Base-by-base conservation (phyloP, 495 filamentous ascomycete species). In the Aspergillus asperescens region DNA sequence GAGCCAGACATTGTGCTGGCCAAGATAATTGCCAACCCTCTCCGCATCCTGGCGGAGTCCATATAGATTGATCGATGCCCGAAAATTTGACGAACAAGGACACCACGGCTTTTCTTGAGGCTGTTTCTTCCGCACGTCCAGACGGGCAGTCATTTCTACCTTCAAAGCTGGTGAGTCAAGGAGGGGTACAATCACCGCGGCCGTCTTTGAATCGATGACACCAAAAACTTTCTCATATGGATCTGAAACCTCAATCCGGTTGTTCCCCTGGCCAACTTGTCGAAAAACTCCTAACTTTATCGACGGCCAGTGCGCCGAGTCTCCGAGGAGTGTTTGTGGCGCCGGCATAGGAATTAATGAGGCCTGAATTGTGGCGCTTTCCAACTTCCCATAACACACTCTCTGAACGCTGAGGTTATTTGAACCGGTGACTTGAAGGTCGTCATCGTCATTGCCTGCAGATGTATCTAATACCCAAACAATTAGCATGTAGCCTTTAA, bases 381-480 rank as follows among this genome's bases (percentile, higher is more conserved):
- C 81, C 16, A 96, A 62, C 64, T 83, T 85, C 7, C 93, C 93
- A 62, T 88, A 90, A 69, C 93, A 96, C 22, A 96, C 86, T 59
- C 89, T 83, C 59, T 85, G 78, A 16, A 52, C 48, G 48, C 70
- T 71, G 50, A 76, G 61, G 48, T 76, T 65, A 16, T 68, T 68
- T 0, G 68, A 72, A 1, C 73, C 72, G 1, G 69, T 76, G 37
- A 74, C 68, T 56, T 70, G 66, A 4, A 75, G 27, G 12, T 76
- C 73, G 32, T 76, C 73, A 23, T 74, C 71, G n/a, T 70, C 67
- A 32, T 62, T 64, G 23, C 61, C 48, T 32, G 47, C 48, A 6
- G 47, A 44, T 1, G 56, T 41, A 47, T 70, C 67, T 67, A 23
- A 34, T 12, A 9, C 4, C 18, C 47, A 13, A 37, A 16, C 16